phyloP scores from a whole-genome alignment of 306 rosid genomes.

The Cajanus cajan region DNA sequence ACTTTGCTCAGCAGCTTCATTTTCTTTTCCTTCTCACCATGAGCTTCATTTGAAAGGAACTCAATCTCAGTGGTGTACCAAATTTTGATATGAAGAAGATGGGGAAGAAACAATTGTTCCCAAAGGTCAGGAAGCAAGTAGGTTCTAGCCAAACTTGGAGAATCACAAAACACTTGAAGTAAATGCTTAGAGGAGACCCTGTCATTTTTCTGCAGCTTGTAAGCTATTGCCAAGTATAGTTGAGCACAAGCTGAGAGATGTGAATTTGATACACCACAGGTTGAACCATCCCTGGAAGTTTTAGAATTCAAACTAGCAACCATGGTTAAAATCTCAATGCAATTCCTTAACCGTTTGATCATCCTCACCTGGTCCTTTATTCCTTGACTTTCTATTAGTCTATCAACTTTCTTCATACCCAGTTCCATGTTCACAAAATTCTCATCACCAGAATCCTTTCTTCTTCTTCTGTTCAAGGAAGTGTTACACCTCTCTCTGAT shows the following conservation, averaged over 20 bases:
- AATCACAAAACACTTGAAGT: constrained; percentile 66
- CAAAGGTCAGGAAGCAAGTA: constrained; percentile 74
- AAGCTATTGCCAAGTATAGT: constrained; percentile 66
- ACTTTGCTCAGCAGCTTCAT: constrained; percentile 49
- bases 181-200: constrained; percentile 59
- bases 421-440: constrained; percentile 45
- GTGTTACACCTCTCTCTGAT: constrained; percentile 50
- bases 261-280: constrained; percentile 43
- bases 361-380: constrained; percentile 31
- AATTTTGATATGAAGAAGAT: constrained; percentile 80
- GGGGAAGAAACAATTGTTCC: constrained; percentile 94
- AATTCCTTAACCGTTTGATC: constrained; percentile 44
- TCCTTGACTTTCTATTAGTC: constrained; percentile 46
- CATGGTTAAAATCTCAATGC: constrained; percentile 46
- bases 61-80: constrained; percentile 70
- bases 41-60: constrained; percentile 36
- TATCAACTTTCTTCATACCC: constrained; percentile 59
- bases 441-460: constrained; percentile 37
- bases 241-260: constrained; percentile 68
- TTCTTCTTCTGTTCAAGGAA: constrained; percentile 43
- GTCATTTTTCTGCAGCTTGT: constrained; percentile 64
- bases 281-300: constrained; percentile 36
- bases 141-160: constrained; percentile 69
- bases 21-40: constrained; percentile 48
- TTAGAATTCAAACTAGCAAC: constrained; percentile 47